Conservation (phyloP, 306 rosid genomes). For the Rubus idaeus region DNA sequence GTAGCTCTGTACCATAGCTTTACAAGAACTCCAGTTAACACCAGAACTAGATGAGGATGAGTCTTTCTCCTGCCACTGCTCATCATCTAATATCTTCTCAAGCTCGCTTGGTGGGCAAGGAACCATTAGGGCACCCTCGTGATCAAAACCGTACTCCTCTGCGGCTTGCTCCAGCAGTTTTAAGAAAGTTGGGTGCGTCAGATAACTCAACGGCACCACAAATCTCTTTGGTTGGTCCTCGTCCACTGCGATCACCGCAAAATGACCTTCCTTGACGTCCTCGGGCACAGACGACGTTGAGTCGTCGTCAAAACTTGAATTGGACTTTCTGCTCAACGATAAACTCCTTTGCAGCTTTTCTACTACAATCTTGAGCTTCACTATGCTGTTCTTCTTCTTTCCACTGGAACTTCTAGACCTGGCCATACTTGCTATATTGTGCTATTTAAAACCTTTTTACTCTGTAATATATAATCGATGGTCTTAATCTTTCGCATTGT, state of each 20-base stretch:
- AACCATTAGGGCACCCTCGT: conserved; percentile 64
- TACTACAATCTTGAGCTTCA: conserved; percentile 52
- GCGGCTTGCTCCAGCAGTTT: conserved; percentile 69
- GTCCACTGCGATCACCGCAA: conserved; percentile 63
- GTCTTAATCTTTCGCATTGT: neutral
- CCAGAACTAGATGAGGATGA: neutral
- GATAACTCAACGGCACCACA: conserved; percentile 62
- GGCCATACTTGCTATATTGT: conserved; percentile 33
- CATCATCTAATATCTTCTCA: conserved; percentile 48
- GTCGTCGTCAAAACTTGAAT: conserved; percentile 2
- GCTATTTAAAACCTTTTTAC: too few species aligned
- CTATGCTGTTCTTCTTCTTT: conserved; percentile 49
- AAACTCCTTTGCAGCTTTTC: conserved; percentile 68
- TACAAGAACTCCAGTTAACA: conserved; percentile 31
- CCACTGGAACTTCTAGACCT: conserved; percentile 26
- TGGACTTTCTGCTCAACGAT: conserved; percentile 28
- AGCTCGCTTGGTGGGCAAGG: conserved; percentile 69
- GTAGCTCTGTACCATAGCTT: conserved; percentile 41
- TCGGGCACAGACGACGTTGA: conserved; percentile 43
- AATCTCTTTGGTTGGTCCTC: conserved; percentile 58
- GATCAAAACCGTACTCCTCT: conserved; percentile 81
- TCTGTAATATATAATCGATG: neutral
- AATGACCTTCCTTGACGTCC: conserved; percentile 87
- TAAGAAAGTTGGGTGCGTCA: conserved; percentile 55
- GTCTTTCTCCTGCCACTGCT: conserved; percentile 32